Evolutionary conservation across 2,329 filamentous ascomycete genomes (phyloP).

Genomic region (Zymoseptoria tritici): DNA sequence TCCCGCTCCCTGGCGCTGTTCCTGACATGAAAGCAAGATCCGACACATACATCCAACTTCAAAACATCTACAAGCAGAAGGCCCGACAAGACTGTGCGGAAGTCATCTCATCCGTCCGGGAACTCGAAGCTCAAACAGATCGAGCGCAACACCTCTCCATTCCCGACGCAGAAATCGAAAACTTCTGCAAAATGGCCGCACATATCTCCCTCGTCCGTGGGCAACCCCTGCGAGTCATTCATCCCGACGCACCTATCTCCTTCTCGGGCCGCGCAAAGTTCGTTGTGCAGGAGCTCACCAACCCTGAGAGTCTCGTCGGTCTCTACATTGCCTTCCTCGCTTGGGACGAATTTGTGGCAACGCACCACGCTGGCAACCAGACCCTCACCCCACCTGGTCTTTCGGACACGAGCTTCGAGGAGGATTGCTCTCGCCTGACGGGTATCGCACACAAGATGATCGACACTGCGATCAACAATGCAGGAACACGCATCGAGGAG

Average conservation of each 20-base stretch:
- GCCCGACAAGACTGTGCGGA: constrained; percentile 71
- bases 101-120: constrained; percentile 59
- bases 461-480: constrained; percentile 37
- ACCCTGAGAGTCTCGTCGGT: constrained; percentile 40
- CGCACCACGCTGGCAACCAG: constrained; percentile 30
- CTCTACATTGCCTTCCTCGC: constrained; percentile 47
- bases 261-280: constrained; percentile 42
- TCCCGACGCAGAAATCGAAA: constrained; percentile 67
- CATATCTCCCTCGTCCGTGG: constrained; percentile 83
- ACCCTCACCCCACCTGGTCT: constrained; percentile 32
- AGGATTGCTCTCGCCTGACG: constrained; percentile 34
- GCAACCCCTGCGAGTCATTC: constrained; percentile 44
- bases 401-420: constrained; percentile 28
- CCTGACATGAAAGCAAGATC: constrained; percentile 98
- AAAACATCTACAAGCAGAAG: constrained; percentile 88
- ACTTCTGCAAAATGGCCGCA: constrained; percentile 91
- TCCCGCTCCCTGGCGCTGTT: constrained; percentile 78
- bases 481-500: constrained; percentile 34
- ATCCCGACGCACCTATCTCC: constrained; percentile 30
- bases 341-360: constrained; percentile 40
- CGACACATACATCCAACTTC: constrained; percentile 77
- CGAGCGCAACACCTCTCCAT: constrained; percentile 38
- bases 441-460: constrained; percentile 38
- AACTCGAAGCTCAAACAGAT: constrained; percentile 46
- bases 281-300: constrained; percentile 35